Evolutionary conservation across 1,284 basidiomycete species (phyloP).

Genomic region (Austroboletus rostrupii): DNA sequence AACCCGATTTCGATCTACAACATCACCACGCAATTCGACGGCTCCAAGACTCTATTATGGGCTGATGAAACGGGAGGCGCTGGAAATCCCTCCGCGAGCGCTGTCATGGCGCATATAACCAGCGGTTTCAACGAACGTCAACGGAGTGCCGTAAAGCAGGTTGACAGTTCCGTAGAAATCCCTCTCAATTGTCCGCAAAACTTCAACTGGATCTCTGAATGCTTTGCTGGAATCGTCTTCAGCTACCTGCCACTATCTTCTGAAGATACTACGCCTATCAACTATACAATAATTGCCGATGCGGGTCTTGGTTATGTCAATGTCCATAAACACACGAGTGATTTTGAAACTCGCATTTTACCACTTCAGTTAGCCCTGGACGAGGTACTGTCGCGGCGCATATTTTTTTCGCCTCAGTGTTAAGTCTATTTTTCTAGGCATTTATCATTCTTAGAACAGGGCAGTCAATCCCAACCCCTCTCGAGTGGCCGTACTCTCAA

Average conservation of each 20-base stretch:
- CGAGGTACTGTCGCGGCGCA: constrained; percentile 39
- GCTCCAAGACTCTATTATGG: constrained; percentile 57
- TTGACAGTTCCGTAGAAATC: constrained; percentile 48
- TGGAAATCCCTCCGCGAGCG: constrained; percentile 45
- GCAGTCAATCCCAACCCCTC: constrained; percentile 45
- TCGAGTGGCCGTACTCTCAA: constrained; percentile 70
- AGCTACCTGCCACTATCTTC: constrained; percentile 47
- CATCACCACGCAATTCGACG: constrained; percentile 49
- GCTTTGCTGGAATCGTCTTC: constrained; percentile 71
- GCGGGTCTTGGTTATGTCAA: constrained; percentile 62
- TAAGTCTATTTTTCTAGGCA: constrained; percentile 38
- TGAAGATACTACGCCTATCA: constrained; percentile 40
- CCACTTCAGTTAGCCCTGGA: constrained; percentile 80
- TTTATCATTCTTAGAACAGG: constrained; percentile 66
- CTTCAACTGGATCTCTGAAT: constrained; percentile 66
- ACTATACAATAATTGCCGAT: constrained; percentile 72
- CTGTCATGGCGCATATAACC: constrained; percentile 57
- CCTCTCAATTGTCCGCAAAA: constrained; percentile 64
- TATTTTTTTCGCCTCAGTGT: not conserved
- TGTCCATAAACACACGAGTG: constrained; percentile 60
- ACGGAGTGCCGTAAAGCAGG: constrained; percentile 42
- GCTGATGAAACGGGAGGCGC: constrained; percentile 56
- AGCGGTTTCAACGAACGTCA: constrained; percentile 45
- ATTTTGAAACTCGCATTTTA: constrained; percentile 64
- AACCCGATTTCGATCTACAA: constrained; percentile 46